Evolutionary conservation across 805 yeast species (phyloP), one percentile per base, ranked within the genome.

Genomic region (Hanseniaspora jakobsenii): DNA sequence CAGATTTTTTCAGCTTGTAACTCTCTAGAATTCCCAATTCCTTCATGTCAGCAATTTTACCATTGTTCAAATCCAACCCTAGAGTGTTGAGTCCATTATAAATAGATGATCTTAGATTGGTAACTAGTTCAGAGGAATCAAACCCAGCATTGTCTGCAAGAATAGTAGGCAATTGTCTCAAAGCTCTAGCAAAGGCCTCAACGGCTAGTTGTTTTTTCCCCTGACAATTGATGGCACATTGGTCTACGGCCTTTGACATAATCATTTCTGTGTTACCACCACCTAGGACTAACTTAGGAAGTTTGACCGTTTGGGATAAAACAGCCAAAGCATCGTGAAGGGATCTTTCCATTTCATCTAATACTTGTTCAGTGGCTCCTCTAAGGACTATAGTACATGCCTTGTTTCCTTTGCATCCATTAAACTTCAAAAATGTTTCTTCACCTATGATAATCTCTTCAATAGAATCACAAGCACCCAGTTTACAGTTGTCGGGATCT

Each of bases 141-240:
- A 75, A 83, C 23, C 98, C 99, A 3, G 99, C 97, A 59, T 91
- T 91, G 59, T 91, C 97, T 37, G 95, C 95, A 52, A 91, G 70
- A 50, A 91, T 87, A 1, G 94, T 85, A 48, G 99, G 99, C 51
- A 91, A 70, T 63, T 86, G 95, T 64, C 96, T 78, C 57, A 91
- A 70, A 6, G 97, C 97, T 50, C 80, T 77, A 16, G 94, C 96
- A 66, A 84, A 91, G 2, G 94, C 79, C 63, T 89, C 97, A 47
- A 91, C 78, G 2, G 99, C 99, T 40, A 91, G 67, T 2, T 95
- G 80, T 58, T 82, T 84, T 67, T 91, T 91, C 53, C 97, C 97
- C 26, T 81, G 79, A 54, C 81, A 87, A 58, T 82, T 85, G 57
- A 87, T 93, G 14, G 96, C 95, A 26, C 76, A 80, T 49, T 78